Base-by-base conservation (phyloP, 2,329 filamentous ascomycete species). In the Teratosphaeria gauchensis region DNA sequence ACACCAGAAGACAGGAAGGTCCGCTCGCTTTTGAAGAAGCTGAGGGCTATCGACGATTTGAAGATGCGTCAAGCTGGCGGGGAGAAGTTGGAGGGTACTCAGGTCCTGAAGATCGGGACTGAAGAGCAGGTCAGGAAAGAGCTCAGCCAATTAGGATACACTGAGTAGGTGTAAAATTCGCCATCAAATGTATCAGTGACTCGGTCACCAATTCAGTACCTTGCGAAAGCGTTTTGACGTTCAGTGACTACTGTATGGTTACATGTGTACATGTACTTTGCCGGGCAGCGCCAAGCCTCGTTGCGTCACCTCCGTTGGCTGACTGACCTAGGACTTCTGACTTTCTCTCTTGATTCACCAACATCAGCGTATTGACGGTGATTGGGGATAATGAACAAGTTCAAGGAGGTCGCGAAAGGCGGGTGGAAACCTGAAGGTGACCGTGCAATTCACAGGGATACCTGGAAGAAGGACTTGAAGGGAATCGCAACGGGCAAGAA, bases 31-130 rank as follows among this genome's bases (percentile, higher is more conserved):
- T 82, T 96, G 73, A 99, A 99, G 84, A 99, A 99, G 82, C 88
- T 99, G 62, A 85, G 94, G 21, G 94, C 94, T 11, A 99, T 99
- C 71, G 94, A 99, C 72, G 94, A 99, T 73, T 78, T 99, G 62
- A 96, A 97, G 80, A 96, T 97, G 92, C 85, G 94, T 58, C 85
- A 92, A 65, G 94, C 92, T 2, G 87, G 88, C 35, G 92, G 92
- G 4, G 94, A 99, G 81, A 97, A 96, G 81, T 78, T 99, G 61
- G 94, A 99, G 77, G 92, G 96, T 71, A 99, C 94, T 33, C 94
- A 99, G 78, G 85, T 99, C 75, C 95, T 96, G 82, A 99, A 99
- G 83, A 99, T 99, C 68, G 83, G 84, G 58, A 97, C 91, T 24
- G 95, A 97, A 78, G 79, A 85, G 54, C 76, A 82, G 16, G 92